Base-by-base conservation (phyloP, 163 green algal genomes). In the Trebouxiophyceae sp. region DNA sequence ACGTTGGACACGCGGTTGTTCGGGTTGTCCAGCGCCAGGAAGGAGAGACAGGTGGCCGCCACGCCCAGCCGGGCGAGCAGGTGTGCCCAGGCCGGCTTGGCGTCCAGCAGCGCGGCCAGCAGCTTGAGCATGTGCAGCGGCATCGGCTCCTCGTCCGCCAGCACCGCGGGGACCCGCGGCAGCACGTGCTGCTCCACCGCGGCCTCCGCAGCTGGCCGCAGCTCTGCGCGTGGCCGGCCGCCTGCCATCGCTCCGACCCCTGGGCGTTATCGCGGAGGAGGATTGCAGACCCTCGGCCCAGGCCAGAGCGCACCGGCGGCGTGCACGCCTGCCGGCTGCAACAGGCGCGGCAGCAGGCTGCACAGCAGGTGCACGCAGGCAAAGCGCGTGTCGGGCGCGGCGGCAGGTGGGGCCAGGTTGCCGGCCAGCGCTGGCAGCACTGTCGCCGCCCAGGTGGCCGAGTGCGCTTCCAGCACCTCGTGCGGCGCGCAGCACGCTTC, bases 1-100 rank as follows among this genome's bases (percentile, higher is more conserved):
- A 96, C 86, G 82, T 94, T 95, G 82, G 95, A 88, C 70, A 95
- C 86, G 77, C 95, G 96, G 86, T 97, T 96, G 84, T 95, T 91
- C 44, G 82, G 71, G 72, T 93, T 85, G 34, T 95, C 83, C 54
- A 94, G 77, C 3, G 75, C 84, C 33, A 97, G 79, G 76, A 93
- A 96, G 39, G 8, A 16, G 39, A 16, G 12, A n/a, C 8, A n/a
- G 12, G 4, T 20, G 50, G 70, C 66, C 73, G 86, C 44, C 72
- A 75, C 60, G 60, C 88, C 82, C 55, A 92, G 72, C 55, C 89
- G 62, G 0, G 75, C 77, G 6, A 74, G 77, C 45, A 92, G 73
- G 39, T 50, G 39, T 8, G 39, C 39, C 16, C 8, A n/a, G 12
- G 4, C 26, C 47, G 70, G 68, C 73, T 87, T 47, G 74, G 76